Evolutionary conservation across 148 eudicot species (phyloP).

Genomic region (Camellia granthamiana): DNA sequence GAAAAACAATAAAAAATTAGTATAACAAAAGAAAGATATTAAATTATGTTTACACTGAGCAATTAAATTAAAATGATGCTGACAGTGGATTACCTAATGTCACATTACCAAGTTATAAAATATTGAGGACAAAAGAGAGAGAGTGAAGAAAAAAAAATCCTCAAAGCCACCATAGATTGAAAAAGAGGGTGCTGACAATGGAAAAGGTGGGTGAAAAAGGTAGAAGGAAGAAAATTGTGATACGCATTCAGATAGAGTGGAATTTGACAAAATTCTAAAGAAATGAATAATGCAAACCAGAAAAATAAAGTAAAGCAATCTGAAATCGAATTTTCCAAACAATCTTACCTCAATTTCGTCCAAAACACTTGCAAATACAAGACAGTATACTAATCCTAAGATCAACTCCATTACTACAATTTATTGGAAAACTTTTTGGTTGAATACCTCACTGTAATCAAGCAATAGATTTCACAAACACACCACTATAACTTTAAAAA

Average conservation of each 20-base stretch:
- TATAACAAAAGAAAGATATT: not conserved
- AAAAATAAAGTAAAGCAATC: not conserved
- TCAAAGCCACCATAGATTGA: not conserved
- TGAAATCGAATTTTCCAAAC: no score
- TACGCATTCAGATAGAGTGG: not conserved
- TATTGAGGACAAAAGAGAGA: not conserved
- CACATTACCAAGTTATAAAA: not conserved
- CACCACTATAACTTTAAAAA: not conserved
- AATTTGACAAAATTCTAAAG: not conserved
- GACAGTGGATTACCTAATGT: not conserved
- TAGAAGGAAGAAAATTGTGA: not conserved
- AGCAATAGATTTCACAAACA: not conserved
- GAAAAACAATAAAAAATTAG: not conserved
- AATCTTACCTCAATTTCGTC: no score
- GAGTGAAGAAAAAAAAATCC: not conserved
- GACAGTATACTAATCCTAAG: no score
- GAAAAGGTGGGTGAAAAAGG: not conserved
- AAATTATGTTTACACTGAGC: not conserved
- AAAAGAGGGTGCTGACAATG: not conserved
- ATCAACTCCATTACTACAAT: no score
- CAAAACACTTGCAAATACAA: no score
- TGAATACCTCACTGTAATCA: not conserved
- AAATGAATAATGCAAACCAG: not conserved
- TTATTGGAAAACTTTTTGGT: no score
- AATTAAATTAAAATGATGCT: not conserved